Evolutionary conservation across 331 rosid species (phyloP).

Genomic region (Quercus lobata): DNA sequence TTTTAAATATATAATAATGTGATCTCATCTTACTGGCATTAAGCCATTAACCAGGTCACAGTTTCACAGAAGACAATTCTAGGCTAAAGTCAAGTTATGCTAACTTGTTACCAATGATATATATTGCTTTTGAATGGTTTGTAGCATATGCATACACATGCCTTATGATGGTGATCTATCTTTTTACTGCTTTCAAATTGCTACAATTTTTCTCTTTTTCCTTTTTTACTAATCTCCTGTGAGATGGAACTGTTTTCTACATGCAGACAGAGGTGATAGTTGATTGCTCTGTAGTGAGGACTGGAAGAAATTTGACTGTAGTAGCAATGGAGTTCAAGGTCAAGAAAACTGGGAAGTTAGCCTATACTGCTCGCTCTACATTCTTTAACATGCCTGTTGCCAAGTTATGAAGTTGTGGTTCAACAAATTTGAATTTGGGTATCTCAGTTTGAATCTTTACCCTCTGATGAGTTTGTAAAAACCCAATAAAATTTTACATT

Average conservation of each 20-base stretch:
- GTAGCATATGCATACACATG: background rate
- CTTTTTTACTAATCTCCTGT: background rate
- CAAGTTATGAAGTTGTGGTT: conserved; percentile 36
- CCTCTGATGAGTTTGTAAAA: too few species aligned
- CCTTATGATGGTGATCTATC: background rate
- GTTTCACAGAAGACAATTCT: background rate
- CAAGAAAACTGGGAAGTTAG: conserved; percentile 46
- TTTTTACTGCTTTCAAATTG: background rate
- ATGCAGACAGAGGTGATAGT: conserved; percentile 58
- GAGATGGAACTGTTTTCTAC: background rate
- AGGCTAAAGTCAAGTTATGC: background rate
- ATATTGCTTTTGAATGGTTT: background rate
- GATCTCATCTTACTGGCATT: background rate
- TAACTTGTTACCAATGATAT: background rate
- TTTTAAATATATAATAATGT: background rate
- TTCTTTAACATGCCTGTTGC: conserved; percentile 69
- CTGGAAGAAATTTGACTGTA: conserved; percentile 68
- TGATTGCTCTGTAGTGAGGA: conserved; percentile 53
- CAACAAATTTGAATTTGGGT: too few species aligned
- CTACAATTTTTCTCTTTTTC: background rate
- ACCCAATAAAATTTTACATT: too few species aligned
- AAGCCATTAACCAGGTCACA: background rate
- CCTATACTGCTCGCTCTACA: conserved; percentile 57
- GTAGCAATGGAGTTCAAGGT: conserved; percentile 53
- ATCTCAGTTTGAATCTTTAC: too few species aligned